Evolutionary conservation across 2,329 filamentous ascomycete genomes (phyloP), one percentile per base, ranked within the genome.

Genomic region (Orbilia quercus): DNA sequence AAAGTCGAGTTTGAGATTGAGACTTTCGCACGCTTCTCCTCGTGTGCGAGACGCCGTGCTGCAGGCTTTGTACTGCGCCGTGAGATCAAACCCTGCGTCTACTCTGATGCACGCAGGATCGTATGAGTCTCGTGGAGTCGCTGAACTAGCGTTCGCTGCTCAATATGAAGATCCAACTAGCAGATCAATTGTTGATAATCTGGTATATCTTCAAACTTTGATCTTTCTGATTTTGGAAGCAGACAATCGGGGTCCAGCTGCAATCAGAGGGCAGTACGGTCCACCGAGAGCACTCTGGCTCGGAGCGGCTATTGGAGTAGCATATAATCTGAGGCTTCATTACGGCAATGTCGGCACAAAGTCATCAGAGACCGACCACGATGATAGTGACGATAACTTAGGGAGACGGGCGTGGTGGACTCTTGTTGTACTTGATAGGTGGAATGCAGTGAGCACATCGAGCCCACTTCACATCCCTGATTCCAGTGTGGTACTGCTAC

Each of bases 391-490:
- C 47, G 86, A 88, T 54, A 86, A 86, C 16, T 81, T 91, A 2
- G 84, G 85, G 1, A 82, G 88, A 55, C 85, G 88, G 45, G 85
- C 89, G 16, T 92, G 90, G 90, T 91, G 88, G 87, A 86, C 87
- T 12, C 81, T 92, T 34, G 85, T 91, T 48, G 84, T 90, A 75
- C 84, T 92, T 75, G 90, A 92, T 77, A 85, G 89, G 14, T 92
- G 89, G 88, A 87, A 91, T 78, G 88, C 90, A 2, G 84, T 87
- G n/a, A 88, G 87, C 20, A 89, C 85, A 2, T 87, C 86, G 11
- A 87, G 84, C 73, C 87, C 88, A 2, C 77, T 87, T 11, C 83
- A 88, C 67, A 87, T 92, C 66, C 86, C 86, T 1, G 86, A 90
- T 75, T 84, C 85, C 72, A 86, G 84, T 58, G 84, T 88, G 5